phyloP scores from a whole-genome alignment of 2,329 filamentous ascomycete species.

The Byssothecium circinans region DNA sequence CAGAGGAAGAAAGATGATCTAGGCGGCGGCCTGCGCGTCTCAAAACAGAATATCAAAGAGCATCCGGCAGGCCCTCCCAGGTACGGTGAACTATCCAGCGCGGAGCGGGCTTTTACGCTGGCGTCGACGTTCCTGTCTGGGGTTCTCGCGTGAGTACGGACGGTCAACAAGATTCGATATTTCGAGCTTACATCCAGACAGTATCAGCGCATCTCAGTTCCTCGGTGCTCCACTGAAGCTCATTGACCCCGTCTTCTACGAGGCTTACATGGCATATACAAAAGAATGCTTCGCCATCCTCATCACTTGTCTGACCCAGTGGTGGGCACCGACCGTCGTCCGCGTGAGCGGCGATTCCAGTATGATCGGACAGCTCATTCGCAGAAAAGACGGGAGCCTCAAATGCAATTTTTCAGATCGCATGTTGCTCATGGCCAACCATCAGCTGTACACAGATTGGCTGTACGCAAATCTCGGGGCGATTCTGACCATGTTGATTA shows the following conservation, averaged over 20 bases:
- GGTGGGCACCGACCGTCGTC: slow-evolving; percentile 83
- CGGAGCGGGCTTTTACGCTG: slow-evolving; percentile 53
- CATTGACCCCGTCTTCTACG: slow-evolving; percentile 75
- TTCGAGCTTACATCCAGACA: slow-evolving; percentile 23
- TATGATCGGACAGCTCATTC: slow-evolving; percentile 72
- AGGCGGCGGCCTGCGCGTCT: slow-evolving; percentile 49
- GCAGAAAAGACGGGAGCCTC: slow-evolving; percentile 70
- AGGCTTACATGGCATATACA: slow-evolving; percentile 83
- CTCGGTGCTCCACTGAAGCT: slow-evolving; percentile 76
- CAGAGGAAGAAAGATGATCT: slow-evolving; percentile 40
- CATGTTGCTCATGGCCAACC: slow-evolving; percentile 82
- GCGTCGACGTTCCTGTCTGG: slow-evolving; percentile 55
- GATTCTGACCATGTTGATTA: not conserved
- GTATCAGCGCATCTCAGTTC: slow-evolving; percentile 68
- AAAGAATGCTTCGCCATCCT: slow-evolving; percentile 82
- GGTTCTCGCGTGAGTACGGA: slow-evolving; percentile 46
- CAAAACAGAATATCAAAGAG: slow-evolving; percentile 45
- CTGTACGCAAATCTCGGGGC: slow-evolving; percentile 41
- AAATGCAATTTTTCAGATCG: slow-evolving; percentile 80
- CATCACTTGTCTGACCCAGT: slow-evolving; percentile 77
- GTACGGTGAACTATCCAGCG: slow-evolving; percentile 52
- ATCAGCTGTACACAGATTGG: slow-evolving; percentile 90
- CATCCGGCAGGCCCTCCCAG: slow-evolving; percentile 49
- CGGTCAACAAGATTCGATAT: not conserved
- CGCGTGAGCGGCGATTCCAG: slow-evolving; percentile 81